Conservation (phyloP, 805 yeast genomes). For the Candida suzukii region DNA sequence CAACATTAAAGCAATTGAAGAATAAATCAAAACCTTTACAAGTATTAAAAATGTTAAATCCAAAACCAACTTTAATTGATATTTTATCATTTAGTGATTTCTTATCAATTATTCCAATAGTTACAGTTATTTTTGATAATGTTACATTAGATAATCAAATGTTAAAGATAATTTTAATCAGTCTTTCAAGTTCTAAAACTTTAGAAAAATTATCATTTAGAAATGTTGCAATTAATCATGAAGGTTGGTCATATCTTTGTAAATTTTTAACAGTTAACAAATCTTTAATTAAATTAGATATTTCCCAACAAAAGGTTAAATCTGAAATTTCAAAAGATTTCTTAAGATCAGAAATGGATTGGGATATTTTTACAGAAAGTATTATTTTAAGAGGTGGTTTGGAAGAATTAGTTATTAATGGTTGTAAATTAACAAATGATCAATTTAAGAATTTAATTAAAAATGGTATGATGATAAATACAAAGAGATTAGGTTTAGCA, state of each 20-base stretch:
- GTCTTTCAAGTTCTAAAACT: constrained; percentile 34
- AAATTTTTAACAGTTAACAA: constrained; percentile 37
- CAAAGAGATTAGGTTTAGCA: constrained; percentile 49
- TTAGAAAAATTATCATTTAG: constrained; percentile 47
- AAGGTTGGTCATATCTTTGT: constrained; percentile 46
- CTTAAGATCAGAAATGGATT: constrained; percentile 42
- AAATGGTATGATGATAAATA: constrained; percentile 32
- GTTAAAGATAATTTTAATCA: constrained; percentile 41
- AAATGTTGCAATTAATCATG: constrained; percentile 45
- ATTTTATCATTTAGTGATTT: constrained; percentile 51
- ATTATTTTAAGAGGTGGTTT: constrained; percentile 42
- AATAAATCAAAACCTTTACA: constrained; percentile 44
- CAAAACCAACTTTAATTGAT: constrained; percentile 52
- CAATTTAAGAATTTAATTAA: constrained; percentile 34
- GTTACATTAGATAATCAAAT: constrained; percentile 48
- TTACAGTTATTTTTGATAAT: constrained; percentile 50
- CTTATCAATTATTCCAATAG: constrained; percentile 47
- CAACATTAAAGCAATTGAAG: constrained; percentile 46
- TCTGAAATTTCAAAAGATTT: constrained; percentile 31
- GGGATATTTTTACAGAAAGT: constrained; percentile 41
- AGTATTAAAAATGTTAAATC: constrained; percentile 48
- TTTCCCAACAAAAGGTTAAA: constrained; percentile 50
- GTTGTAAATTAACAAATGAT: constrained; percentile 40
- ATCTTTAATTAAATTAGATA: constrained; percentile 42
- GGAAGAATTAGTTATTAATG: constrained; percentile 52